A percentile compares a stretch with the other conserved stretches of the same genome.
Conservation (phyloP, 2,329 filamentous ascomycete genomes). For the Cladosporium cucumerinum region DNA sequence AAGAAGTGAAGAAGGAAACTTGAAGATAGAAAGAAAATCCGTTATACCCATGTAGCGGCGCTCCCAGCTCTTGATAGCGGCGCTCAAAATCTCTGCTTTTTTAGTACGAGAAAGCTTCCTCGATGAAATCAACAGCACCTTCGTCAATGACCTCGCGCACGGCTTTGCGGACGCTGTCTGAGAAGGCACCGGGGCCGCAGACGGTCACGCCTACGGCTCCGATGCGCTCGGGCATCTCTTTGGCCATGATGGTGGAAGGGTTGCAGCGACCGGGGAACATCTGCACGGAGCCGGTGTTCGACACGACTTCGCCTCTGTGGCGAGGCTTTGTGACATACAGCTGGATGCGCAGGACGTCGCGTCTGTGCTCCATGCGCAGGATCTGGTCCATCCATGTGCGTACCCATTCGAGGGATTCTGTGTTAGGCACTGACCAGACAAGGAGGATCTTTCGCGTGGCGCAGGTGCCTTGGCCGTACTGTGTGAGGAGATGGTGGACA, state of each 20-base stretch:
- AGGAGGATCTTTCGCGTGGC: conserved; percentile 69
- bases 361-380: conserved; percentile 55
- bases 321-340: conserved; percentile 62
- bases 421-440: conserved; percentile 75
- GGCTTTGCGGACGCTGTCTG: conserved; percentile 58
- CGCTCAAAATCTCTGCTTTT: neutral
- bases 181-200: conserved; percentile 61
- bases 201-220: conserved; percentile 61
- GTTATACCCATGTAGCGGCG: neutral
- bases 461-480: conserved; percentile 65
- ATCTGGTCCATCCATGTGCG: conserved; percentile 64
- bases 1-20: neutral
- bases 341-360: conserved; percentile 58
- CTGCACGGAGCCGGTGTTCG: conserved; percentile 56
- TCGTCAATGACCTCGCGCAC: conserved; percentile 51
- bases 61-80: conserved; percentile 6
- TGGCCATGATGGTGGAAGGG: conserved; percentile 54
- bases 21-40: neutral
- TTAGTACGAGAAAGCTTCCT: conserved; percentile 64
- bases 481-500: conserved; percentile 67
- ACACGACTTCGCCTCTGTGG: conserved; percentile 52
- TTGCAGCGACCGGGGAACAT: conserved; percentile 61
- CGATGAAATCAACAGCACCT: conserved; percentile 58
- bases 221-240: conserved; percentile 53
- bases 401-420: conserved; percentile 63